Base-by-base conservation (phyloP, 2,329 filamentous ascomycete species). In the Colletotrichum tropicale region DNA sequence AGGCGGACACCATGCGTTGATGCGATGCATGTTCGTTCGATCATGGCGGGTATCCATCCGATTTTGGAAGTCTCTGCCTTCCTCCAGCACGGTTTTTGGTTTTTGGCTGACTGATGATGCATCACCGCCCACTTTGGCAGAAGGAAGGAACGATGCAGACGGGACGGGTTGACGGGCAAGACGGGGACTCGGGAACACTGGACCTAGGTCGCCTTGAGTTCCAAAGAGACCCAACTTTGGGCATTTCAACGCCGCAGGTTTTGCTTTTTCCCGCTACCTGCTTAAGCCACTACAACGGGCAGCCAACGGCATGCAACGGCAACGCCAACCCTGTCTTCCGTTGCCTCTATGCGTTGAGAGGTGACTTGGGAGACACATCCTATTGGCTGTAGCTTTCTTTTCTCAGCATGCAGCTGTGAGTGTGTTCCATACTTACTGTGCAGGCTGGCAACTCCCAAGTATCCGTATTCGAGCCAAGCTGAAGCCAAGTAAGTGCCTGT, bases 21-120 rank as follows among this genome's bases (percentile, higher is more conserved):
- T 74, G 48, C 71, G 48, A 71, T 56, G 48, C 67, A 58, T 48
- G 71, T 71, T 74, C 71, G 36, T 74, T 74, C 71, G 48, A 74
- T 74, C 28, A 71, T 30, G 67, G 52, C 48, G 48, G 71, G 15
- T 48, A 34, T 64, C 61, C 71, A 60, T 71, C 36, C 12, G 24
- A 64, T 52, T 71, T 24, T 66, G 24, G 52, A 52, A 48, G 43
- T 65, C 26, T 36, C 18, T 36, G 21, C 34, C 36, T 30, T 28
- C 34, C 28, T 36, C 48, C 65, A 71, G 36, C 36, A n/a, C 21
- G 28, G n/a, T 13, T 60, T 24, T 38, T 36, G 34, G 34, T 16
- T 36, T 34, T 36, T 66, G 48, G 18, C 24, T 61, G 24, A 36
- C 15, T 48, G 34, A 75, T 75, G 73, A 13, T 52, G 73, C 70